Conservation (phyloP, 306 rosid genomes). For the Crataegus laevigata region DNA sequence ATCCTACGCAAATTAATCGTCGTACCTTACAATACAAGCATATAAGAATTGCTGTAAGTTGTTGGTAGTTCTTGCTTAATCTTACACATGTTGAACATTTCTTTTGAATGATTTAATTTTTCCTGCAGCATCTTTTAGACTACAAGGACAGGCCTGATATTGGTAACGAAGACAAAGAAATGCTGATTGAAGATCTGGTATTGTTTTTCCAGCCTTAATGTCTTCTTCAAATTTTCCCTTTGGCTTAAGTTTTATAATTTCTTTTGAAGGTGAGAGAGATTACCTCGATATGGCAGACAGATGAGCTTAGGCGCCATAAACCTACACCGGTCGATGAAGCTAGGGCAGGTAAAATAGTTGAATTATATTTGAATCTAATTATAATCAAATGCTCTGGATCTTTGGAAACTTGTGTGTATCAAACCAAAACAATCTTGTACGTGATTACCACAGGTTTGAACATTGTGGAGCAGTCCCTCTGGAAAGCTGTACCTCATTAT, state of each 20-base stretch:
- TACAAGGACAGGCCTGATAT: conserved; percentile 81
- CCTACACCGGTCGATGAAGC: conserved; percentile 99
- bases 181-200: conserved; percentile 93
- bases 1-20: conserved; percentile 96
- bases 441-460: conserved; percentile 49
- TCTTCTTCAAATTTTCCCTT: conserved; percentile 8
- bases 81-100: conserved; percentile 9
- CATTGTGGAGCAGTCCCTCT: conserved; percentile 95
- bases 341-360: conserved; percentile 61
- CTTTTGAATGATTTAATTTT: conserved; percentile 16
- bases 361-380: conserved; percentile 2
- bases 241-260: conserved; percentile 5
- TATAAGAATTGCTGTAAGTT: conserved; percentile 71
- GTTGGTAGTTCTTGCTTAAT: neutral
- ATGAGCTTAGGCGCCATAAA: conserved; percentile 83
- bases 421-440: conserved; percentile 13
- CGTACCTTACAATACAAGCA: conserved; percentile 89
- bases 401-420: neutral
- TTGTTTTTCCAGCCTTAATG: conserved; percentile 18
- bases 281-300: conserved; percentile 97
- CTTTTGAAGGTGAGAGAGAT: conserved; percentile 82
- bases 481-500: conserved; percentile 98
- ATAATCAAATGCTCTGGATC: conserved; percentile 1
- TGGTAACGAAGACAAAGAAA: conserved; percentile 71
- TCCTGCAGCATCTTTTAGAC: conserved; percentile 72